Evolutionary conservation across 1,284 basidiomycete genomes (phyloP).

Genomic region (Rhodotorula mucilaginosa): DNA sequence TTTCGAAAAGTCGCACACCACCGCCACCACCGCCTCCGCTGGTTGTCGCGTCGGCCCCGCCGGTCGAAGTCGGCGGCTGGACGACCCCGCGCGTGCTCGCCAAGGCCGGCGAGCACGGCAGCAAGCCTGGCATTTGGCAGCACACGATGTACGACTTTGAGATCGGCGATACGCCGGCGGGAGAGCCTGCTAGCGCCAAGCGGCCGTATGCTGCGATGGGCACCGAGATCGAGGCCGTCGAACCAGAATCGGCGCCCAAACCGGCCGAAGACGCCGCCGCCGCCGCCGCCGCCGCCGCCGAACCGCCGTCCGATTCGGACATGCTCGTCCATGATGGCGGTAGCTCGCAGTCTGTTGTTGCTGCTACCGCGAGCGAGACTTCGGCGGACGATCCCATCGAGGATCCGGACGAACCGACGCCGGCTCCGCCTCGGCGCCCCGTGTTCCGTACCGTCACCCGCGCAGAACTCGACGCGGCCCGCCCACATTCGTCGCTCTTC

Average conservation of each 20-base stretch:
- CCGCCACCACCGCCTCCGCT: neutral
- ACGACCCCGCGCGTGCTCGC: conserved; percentile 18
- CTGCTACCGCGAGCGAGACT: neutral
- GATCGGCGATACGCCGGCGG: neutral
- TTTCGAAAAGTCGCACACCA: neutral
- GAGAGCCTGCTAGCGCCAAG: no score
- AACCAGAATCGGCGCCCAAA: neutral
- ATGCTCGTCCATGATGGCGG: neutral
- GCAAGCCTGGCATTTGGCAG: conserved; percentile 13
- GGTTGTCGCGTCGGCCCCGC: neutral
- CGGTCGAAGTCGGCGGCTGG: conserved; percentile 6
- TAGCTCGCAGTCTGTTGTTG: neutral
- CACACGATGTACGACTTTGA: conserved; percentile 14
- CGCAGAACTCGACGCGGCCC: conserved; percentile 16
- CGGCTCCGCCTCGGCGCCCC: neutral
- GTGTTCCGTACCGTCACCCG: conserved; percentile 15
- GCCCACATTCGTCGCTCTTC: conserved; percentile 31
- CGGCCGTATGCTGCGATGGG: conserved; percentile 7
- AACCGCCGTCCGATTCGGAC: neutral
- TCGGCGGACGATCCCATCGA: neutral
- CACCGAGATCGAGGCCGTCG: neutral
- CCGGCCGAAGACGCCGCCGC: neutral
- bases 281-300: neutral
- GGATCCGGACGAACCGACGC: neutral
- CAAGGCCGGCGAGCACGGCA: neutral